phyloP scores from a whole-genome alignment of 306 rosid genomes.

The Rosa lucieae region DNA sequence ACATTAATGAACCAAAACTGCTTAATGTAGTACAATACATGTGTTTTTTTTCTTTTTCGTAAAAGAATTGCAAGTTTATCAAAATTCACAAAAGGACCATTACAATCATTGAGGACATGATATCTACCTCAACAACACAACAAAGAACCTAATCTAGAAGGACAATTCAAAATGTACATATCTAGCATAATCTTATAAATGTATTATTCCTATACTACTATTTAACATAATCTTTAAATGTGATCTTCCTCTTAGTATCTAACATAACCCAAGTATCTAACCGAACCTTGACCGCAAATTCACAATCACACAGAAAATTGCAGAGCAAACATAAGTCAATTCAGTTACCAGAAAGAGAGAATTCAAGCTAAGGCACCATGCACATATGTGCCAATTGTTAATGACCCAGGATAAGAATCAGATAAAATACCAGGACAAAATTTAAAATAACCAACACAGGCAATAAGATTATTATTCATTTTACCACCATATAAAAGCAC shows the following conservation, averaged over 20 bases:
- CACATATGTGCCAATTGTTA: background rate
- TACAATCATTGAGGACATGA: background rate
- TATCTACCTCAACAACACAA: background rate
- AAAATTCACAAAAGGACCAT: background rate
- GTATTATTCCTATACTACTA: background rate
- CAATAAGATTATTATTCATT: background rate
- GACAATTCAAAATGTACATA: background rate
- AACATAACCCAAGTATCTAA: background rate
- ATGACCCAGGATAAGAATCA: background rate
- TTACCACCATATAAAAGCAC: conserved; percentile 9
- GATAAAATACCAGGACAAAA: background rate
- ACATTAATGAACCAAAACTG: background rate
- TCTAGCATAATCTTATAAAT: background rate
- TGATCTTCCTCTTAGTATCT: background rate
- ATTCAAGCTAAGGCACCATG: background rate
- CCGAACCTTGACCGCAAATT: background rate
- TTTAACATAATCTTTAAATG: background rate
- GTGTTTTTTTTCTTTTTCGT: background rate
- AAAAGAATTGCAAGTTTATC: background rate
- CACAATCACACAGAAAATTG: background rate
- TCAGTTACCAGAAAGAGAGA: background rate
- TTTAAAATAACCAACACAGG: background rate
- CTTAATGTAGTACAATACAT: background rate
- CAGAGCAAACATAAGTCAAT: background rate
- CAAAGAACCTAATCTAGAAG: background rate